These are phyloP conservation scores for Pseudopyricularia javanii DNA, from an alignment of 2,329 filamentous ascomycete species.

Conservation along the genomic window DNA sequence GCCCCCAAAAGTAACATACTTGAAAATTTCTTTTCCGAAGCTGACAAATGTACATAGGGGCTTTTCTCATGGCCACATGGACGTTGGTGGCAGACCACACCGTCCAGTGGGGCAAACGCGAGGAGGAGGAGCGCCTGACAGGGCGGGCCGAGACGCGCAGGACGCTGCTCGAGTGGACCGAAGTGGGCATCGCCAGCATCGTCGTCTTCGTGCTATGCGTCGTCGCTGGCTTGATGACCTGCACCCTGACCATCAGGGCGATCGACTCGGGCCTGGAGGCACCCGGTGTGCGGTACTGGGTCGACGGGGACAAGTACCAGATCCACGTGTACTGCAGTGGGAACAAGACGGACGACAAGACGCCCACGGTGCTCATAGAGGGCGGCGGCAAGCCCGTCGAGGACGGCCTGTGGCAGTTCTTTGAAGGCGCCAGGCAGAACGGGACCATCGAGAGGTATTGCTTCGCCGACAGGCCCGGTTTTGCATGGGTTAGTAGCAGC, in stretches of 20 bases:
- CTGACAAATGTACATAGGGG: conserved; percentile 31
- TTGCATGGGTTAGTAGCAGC: conserved; percentile 49
- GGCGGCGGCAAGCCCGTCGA: conserved; percentile 72
- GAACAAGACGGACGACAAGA: conserved; percentile 46
- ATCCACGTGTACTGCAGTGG: conserved; percentile 80
- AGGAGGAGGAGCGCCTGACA: conserved; percentile 87
- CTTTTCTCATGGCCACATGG: conserved; percentile 67
- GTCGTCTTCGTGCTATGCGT: conserved; percentile 56
- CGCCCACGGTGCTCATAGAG: conserved; percentile 79
- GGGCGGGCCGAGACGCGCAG: conserved; percentile 78
- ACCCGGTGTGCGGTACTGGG: conserved; percentile 64
- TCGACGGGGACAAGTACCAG: conserved; percentile 74
- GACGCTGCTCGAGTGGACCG: conserved; percentile 71
- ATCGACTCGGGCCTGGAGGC: conserved; percentile 63
- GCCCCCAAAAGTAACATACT: no score
- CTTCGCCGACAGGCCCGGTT: conserved; percentile 86
- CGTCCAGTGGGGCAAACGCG: conserved; percentile 81
- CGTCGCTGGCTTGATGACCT: conserved; percentile 63
- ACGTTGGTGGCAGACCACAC: conserved; percentile 67
- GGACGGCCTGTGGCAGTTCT: conserved; percentile 67
- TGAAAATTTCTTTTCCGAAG: neutral
- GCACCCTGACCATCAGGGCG: conserved; percentile 66
- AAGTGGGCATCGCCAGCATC: conserved; percentile 63
- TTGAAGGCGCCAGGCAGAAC: conserved; percentile 62
- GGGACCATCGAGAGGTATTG: conserved; percentile 82